These are phyloP conservation scores for Boletus barrowsii DNA, from an alignment of 768 basidiomycete genomes.

Conservation along the genomic window DNA sequence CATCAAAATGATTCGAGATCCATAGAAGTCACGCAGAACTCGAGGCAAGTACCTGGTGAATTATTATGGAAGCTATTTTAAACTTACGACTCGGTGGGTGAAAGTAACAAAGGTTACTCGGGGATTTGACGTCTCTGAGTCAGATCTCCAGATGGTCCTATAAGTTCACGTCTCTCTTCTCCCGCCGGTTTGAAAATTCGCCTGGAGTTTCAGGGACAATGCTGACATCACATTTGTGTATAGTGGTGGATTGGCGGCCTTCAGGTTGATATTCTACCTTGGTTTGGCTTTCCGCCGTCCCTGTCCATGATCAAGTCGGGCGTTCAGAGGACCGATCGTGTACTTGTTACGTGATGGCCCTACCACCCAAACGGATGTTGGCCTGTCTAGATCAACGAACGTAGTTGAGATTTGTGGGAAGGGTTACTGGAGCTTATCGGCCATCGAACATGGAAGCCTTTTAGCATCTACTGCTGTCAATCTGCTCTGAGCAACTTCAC, in stretches of 20 bases:
- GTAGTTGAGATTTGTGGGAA: slow-evolving; percentile 16
- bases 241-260: slow-evolving; percentile 20
- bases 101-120: slow-evolving; percentile 13
- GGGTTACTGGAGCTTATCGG: slow-evolving; percentile 24
- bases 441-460: slow-evolving; percentile 7
- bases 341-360: slow-evolving; percentile 20
- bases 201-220: slow-evolving; percentile 22
- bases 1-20: slow-evolving; percentile 12
- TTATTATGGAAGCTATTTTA: slow-evolving; percentile 28
- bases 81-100: slow-evolving; percentile 6
- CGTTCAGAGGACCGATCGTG: slow-evolving; percentile 11
- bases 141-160: slow-evolving; percentile 20
- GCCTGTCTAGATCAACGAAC: slow-evolving; percentile 12
- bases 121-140: slow-evolving; percentile 11
- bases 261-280: slow-evolving; percentile 23
- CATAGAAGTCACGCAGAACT: slow-evolving; percentile 10
- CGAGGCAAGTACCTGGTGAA: slow-evolving; percentile 13
- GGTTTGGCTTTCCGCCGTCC: slow-evolving; percentile 16
- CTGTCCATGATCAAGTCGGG: slow-evolving; percentile 11
- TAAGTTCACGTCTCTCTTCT: slow-evolving; percentile 20
- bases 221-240: slow-evolving; percentile 19
- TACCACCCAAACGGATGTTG: slow-evolving; percentile 12
- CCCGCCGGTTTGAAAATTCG: slow-evolving; percentile 21
- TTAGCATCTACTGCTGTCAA: slow-evolving; percentile 15
- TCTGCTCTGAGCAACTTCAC: slow-evolving; percentile 6